A percentile compares a stretch with the other conserved stretches of the same genome.
These are phyloP conservation scores for Boletus pseudo-olivaceus DNA, from an alignment of 768 basidiomycete species.

Conservation along the genomic window DNA sequence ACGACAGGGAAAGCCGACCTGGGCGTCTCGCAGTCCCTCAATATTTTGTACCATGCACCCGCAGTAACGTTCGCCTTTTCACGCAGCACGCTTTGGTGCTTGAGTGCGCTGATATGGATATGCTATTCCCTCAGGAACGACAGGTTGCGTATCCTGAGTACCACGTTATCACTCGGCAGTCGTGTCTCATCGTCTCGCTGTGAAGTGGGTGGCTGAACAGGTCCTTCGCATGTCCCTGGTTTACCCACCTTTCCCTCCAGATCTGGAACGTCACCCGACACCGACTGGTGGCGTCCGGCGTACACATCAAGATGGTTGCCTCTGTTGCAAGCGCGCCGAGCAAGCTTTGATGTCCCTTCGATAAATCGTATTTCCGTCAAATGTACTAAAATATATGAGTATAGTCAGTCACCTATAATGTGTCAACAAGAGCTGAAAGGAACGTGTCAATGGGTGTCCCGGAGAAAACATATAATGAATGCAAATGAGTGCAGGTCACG, in stretches of 20 bases:
- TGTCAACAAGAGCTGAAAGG: neutral
- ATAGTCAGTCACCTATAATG: constrained; percentile 3
- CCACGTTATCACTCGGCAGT: constrained; percentile 47
- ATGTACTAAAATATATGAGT: constrained; percentile 7
- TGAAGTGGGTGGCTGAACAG: constrained; percentile 36
- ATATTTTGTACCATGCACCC: constrained; percentile 54
- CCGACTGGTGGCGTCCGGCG: constrained; percentile 52
- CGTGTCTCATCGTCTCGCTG: constrained; percentile 46
- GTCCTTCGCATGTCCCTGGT: neutral
- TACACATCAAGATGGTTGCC: constrained; percentile 51
- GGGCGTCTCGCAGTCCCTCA: constrained; percentile 50
- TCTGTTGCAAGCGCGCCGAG: constrained; percentile 23
- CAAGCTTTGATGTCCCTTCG: constrained; percentile 11
- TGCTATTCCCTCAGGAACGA: constrained; percentile 38
- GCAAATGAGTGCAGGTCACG: neutral
- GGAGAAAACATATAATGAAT: neutral
- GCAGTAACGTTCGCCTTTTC: constrained; percentile 37
- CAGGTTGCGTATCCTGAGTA: constrained; percentile 48
- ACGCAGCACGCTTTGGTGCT: neutral
- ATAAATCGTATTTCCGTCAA: constrained; percentile 12
- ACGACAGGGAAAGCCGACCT: constrained; percentile 24
- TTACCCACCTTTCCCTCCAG: constrained; percentile 26
- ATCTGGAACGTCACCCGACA: constrained; percentile 55
- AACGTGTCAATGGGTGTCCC: constrained; percentile 8
- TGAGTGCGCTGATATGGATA: neutral